Conservation (phyloP, 2,329 filamentous ascomycete genomes). For the Diplodia scrobiculata region DNA sequence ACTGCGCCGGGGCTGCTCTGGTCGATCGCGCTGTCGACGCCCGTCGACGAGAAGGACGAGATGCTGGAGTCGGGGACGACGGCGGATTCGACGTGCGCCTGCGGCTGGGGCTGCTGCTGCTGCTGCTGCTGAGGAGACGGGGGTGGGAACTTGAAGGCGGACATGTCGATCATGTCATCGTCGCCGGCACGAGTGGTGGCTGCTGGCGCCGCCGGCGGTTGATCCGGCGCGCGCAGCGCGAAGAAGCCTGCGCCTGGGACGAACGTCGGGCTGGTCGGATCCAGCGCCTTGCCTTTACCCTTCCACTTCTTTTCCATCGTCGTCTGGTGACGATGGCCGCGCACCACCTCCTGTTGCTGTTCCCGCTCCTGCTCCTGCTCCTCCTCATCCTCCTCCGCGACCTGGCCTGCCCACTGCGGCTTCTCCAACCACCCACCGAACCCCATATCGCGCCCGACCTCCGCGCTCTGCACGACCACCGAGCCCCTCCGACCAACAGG, state of each 20-base stretch:
- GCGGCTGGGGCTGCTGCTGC: too few species aligned
- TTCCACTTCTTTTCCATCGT: not conserved
- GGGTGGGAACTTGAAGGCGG: not conserved
- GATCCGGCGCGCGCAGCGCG: not conserved
- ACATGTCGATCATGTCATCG: not conserved
- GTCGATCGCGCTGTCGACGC: not conserved
- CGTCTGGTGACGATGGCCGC: not conserved
- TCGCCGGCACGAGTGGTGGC: not conserved
- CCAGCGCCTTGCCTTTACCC: slow-evolving; percentile 7
- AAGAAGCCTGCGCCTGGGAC: slow-evolving; percentile 12
- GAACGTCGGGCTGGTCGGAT: slow-evolving; percentile 14
- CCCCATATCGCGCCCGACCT: not conserved
- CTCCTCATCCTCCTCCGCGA: too few species aligned
- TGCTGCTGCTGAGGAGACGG: not conserved
- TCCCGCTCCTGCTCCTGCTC: too few species aligned
- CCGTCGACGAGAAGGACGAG: slow-evolving; percentile 1
- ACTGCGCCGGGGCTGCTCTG: not conserved
- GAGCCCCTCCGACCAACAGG: too few species aligned
- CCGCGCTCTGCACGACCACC: not conserved
- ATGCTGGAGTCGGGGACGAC: not conserved
- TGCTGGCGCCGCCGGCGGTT: not conserved
- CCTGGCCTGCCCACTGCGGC: not conserved
- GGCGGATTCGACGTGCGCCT: not conserved
- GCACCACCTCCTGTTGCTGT: too few species aligned
- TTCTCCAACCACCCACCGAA: slow-evolving; percentile 1